Evolutionary conservation across 257 asterid genomes (phyloP).

Genomic region (Nicotiana noctiflora): DNA sequence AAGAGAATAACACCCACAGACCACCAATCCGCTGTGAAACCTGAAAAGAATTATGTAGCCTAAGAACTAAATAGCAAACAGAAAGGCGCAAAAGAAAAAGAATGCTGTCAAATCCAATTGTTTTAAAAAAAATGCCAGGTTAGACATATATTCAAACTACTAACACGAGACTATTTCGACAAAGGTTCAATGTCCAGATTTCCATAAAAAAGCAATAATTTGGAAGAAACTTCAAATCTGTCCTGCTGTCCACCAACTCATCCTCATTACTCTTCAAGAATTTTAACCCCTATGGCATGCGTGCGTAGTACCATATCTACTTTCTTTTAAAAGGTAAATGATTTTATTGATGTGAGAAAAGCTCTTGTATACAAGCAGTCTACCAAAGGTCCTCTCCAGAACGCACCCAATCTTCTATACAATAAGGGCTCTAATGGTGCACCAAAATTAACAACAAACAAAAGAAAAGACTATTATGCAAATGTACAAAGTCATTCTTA

Average conservation of each 20-base stretch:
- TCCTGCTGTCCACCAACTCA: background rate
- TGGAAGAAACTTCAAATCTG: background rate
- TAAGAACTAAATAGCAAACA: background rate
- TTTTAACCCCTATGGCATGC: background rate
- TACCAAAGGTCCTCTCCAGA: background rate
- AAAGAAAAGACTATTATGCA: background rate
- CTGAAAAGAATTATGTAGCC: conserved; percentile 32
- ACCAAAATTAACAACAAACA: background rate
- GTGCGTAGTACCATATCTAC: background rate
- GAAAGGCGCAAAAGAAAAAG: background rate
- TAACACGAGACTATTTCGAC: background rate
- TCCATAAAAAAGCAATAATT: background rate
- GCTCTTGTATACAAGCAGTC: background rate
- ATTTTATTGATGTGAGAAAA: background rate
- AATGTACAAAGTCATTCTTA: background rate
- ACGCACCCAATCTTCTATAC: conserved; percentile 2
- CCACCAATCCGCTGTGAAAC: conserved; percentile 99
- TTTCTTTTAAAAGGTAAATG: background rate
- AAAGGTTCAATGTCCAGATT: background rate
- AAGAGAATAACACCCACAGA: conserved; percentile 95
- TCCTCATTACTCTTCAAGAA: background rate
- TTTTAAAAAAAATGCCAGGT: background rate
- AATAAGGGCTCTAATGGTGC: background rate
- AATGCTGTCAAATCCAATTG: background rate
- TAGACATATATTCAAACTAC: background rate